Conservation (phyloP, 208 protist genomes). For the Eutreptiella sp. region DNA sequence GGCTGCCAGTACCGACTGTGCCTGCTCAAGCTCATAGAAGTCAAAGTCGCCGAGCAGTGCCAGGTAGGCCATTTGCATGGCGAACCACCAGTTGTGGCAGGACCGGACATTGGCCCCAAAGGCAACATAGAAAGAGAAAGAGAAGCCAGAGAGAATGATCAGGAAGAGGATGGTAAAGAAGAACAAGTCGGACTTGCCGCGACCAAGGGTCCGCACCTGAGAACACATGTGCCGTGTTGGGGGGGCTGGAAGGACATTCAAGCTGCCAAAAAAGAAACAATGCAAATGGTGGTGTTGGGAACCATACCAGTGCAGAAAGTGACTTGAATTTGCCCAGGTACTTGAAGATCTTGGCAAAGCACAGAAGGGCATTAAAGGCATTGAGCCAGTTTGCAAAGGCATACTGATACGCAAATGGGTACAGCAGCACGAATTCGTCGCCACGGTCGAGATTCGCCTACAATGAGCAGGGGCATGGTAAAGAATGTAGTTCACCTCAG, state of each 20-base stretch:
- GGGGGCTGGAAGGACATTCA: too few relatives aligned
- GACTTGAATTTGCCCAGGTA: slow-evolving; percentile 29
- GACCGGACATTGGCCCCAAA: slow-evolving; percentile 25
- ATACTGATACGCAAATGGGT: slow-evolving; percentile 13
- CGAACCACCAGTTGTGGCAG: neutral
- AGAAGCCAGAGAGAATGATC: slow-evolving; percentile 34
- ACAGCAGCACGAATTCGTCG: slow-evolving; percentile 5
- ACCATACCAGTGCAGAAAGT: slow-evolving; percentile 6
- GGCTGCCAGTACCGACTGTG: slow-evolving; percentile 22
- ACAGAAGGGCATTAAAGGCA: slow-evolving; percentile 14
- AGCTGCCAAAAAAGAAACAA: slow-evolving; percentile 31
- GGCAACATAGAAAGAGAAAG: slow-evolving; percentile 2
- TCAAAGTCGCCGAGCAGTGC: slow-evolving; percentile 33
- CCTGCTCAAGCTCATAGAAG: slow-evolving; percentile 2
- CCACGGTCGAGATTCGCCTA: slow-evolving; percentile 7
- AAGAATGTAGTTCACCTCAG: too few relatives aligned
- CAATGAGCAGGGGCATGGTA: too few relatives aligned
- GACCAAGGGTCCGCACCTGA: too few relatives aligned
- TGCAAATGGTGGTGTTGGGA: slow-evolving; percentile 6
- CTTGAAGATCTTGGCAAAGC: slow-evolving; percentile 30
- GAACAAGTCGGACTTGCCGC: too few relatives aligned
- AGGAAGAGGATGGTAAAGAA: slow-evolving; percentile 30
- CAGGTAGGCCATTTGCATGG: slow-evolving; percentile 15
- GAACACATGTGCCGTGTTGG: too few relatives aligned
- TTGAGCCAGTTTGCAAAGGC: slow-evolving; percentile 9